These are phyloP conservation scores for Phoenix dactylifera DNA, from an alignment of 176 grass and related monocot genomes.

Conservation along the genomic window DNA sequence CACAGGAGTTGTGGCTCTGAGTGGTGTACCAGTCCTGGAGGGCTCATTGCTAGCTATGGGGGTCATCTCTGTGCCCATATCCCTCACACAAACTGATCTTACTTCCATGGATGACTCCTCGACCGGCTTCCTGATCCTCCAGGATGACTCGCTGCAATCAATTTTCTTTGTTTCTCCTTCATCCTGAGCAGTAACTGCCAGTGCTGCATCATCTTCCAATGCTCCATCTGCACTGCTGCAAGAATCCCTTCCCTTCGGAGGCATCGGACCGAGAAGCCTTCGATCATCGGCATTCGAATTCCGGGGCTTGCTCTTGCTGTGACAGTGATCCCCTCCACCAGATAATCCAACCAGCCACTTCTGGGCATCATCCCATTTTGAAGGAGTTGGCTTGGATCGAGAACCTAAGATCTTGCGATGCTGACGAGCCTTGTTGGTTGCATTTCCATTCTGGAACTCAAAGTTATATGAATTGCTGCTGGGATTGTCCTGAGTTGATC, in stretches of 20 bases:
- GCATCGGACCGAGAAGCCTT: slow-evolving; percentile 47
- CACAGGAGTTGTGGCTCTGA: slow-evolving; percentile 66
- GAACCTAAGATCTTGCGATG: slow-evolving; percentile 35
- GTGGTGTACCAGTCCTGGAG: slow-evolving; percentile 71
- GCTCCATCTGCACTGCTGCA: slow-evolving; percentile 80
- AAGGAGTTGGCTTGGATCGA: slow-evolving; percentile 60
- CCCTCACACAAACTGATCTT: slow-evolving; percentile 58
- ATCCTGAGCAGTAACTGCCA: slow-evolving; percentile 26
- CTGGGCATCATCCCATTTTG: slow-evolving; percentile 97
- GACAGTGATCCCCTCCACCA: slow-evolving; percentile 20
- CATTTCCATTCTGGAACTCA: slow-evolving; percentile 13
- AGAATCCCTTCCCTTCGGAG: slow-evolving; percentile 72
- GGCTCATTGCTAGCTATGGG: slow-evolving; percentile 98
- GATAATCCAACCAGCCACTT: slow-evolving; percentile 82
- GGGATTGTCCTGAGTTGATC: slow-evolving; percentile 1
- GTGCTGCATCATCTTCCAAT: slow-evolving; percentile 42
- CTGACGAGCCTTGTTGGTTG: background rate
- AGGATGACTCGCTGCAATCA: slow-evolving; percentile 29
- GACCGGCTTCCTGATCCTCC: background rate
- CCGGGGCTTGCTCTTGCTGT: slow-evolving; percentile 39
- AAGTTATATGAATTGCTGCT: slow-evolving; percentile 1
- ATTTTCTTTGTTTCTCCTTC: slow-evolving; percentile 81
- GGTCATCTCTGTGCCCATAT: slow-evolving; percentile 98
- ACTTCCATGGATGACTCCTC: slow-evolving; percentile 13
- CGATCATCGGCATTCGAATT: slow-evolving; percentile 82